Evolutionary conservation across 2,329 filamentous ascomycete genomes (phyloP), one percentile per base, ranked within the genome.

Genomic region (Myotisia sp.): DNA sequence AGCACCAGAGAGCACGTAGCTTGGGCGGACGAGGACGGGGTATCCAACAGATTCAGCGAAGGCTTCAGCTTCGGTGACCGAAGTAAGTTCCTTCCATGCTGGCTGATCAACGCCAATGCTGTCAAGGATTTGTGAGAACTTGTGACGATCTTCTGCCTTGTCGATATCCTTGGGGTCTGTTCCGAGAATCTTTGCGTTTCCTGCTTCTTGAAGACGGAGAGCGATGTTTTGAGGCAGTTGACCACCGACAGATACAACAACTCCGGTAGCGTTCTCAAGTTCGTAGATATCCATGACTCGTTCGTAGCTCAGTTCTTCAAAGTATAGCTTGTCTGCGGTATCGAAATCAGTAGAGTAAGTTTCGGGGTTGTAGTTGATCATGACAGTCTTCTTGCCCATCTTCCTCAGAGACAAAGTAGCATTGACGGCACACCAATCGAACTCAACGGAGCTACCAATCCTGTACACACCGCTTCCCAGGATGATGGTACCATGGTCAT

Each of bases 201-300:
- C 90, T 33, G 75, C 77, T 55, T 95, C 84, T 63, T 95, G 87
- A 3, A 98, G 74, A 46, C 83, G 80, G 30, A 95, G 76, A 3
- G 90, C 90, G 52, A 95, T 94, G 65, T 95, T 95, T 63, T 98
- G 90, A 2, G 90, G 86, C 40, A 95, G 72, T 62, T 98, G 90
- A 27, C 90, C 90, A 52, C 90, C 90, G 7, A 95, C 85, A 39
- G 85, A 94, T 5, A 95, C 87, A 3, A 95, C 86, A 17, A 95
- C 84, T 47, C 86, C 87, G 35, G 68, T 74, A 5, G 86, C 77
- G 38, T 67, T 66, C 60, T 95, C 90, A 10, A 95, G 71, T 59
- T 95, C 90, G 56, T 94, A 94, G 45, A 95, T 95, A 58, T 98
- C 90, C 84, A 95, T 92, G 6, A 95, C 87, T 53, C 87, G 79